Conservation (phyloP, 257 asterid species). For the Parsonsia alboflavescens region DNA sequence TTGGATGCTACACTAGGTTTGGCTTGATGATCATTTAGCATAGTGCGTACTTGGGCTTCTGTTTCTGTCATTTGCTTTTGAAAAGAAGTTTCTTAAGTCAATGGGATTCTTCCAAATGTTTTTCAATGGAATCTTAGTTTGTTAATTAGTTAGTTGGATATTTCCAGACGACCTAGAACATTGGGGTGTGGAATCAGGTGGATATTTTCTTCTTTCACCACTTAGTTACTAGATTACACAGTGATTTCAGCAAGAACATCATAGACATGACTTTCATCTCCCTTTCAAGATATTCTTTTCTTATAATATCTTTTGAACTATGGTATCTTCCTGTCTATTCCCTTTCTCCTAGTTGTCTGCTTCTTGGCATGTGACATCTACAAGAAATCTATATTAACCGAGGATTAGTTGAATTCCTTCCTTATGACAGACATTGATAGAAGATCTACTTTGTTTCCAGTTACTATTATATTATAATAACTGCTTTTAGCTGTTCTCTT, state of each 20-base stretch:
- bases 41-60: not conserved
- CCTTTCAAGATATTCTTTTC: not conserved
- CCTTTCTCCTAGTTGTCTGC: not conserved
- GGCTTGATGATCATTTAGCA: constrained; percentile 24
- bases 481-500: not conserved
- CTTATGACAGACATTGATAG: not conserved
- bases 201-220: not conserved
- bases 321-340: not conserved
- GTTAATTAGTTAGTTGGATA: not conserved
- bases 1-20: constrained; percentile 97
- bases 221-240: not conserved
- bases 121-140: not conserved
- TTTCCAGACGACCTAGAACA: not conserved
- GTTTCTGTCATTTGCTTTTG: not conserved
- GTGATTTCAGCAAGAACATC: not conserved
- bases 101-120: no score
- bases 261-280: not conserved
- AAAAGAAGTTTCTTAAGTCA: constrained; percentile 5
- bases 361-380: not conserved
- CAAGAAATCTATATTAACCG: not conserved
- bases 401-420: not conserved
- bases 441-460: not conserved
- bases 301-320: not conserved
- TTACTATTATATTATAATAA: not conserved
- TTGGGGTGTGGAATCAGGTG: not conserved